Conservation (phyloP, 345 rosid genomes). For the Brassica carinata region DNA sequence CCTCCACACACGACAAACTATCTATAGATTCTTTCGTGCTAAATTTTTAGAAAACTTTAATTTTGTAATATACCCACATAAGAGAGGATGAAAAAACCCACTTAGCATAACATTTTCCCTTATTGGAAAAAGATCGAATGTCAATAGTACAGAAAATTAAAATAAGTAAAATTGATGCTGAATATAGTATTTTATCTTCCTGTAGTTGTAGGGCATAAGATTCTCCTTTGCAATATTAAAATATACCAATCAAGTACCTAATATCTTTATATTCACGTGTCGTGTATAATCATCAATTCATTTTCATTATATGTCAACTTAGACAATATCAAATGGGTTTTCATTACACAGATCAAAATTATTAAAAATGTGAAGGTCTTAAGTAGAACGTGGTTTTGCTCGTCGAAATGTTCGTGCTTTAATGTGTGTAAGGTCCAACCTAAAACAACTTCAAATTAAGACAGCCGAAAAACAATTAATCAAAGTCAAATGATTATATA, state of each 20-base stretch:
- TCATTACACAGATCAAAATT: no score
- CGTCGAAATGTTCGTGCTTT: neutral
- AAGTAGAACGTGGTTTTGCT: neutral
- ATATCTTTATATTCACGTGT: neutral
- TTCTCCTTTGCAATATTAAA: slow-evolving; percentile 22
- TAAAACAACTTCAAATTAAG: neutral
- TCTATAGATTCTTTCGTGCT: slow-evolving; percentile 15
- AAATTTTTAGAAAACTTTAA: neutral
- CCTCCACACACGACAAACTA: slow-evolving; percentile 20
- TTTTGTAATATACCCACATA: neutral
- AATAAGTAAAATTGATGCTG: slow-evolving; percentile 2
- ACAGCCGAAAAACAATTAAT: neutral
- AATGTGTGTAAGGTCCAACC: neutral
- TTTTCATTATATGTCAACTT: neutral
- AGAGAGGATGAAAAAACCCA: neutral
- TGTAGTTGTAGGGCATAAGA: slow-evolving; percentile 32
- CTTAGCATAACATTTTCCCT: slow-evolving; percentile 17
- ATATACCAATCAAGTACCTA: slow-evolving; percentile 9
- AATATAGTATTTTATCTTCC: slow-evolving; percentile 6
- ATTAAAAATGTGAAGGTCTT: neutral
- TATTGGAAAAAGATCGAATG: slow-evolving; percentile 20
- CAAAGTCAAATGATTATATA: no score
- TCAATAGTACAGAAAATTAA: slow-evolving; percentile 15
- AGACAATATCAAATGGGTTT: neutral
- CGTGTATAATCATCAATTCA: neutral